A percentile compares a stretch with the other conserved stretches of the same genome.
These are phyloP conservation scores for Boletus semigastroideus DNA, from an alignment of 1,284 basidiomycete species.

Conservation along the genomic window DNA sequence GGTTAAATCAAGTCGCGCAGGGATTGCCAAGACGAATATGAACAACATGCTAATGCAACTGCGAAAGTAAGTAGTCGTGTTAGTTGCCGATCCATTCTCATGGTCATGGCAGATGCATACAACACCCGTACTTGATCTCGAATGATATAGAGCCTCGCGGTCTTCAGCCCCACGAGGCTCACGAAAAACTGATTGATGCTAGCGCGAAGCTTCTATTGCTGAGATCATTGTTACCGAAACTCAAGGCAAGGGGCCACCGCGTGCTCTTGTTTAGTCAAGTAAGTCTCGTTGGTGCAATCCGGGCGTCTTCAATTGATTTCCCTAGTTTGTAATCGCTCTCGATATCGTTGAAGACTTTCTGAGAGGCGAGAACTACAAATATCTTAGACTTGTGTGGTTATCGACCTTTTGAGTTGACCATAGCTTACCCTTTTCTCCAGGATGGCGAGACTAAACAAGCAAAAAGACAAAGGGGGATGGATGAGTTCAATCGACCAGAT, in stretches of 20 bases:
- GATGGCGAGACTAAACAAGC: conserved; percentile 89
- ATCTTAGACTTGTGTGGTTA: conserved; percentile 76
- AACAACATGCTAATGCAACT: conserved; percentile 88
- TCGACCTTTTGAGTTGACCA: not conserved
- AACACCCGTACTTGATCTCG: conserved; percentile 89
- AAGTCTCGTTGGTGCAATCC: conserved; percentile 23
- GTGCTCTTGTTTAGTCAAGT: conserved; percentile 98
- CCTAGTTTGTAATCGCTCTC: conserved; percentile 89
- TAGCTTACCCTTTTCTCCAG: conserved; percentile 38
- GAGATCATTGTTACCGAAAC: conserved; percentile 79
- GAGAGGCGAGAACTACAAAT: conserved; percentile 85
- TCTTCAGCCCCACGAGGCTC: conserved; percentile 59
- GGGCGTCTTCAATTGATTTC: not conserved
- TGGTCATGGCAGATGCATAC: conserved; percentile 59
- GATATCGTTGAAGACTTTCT: conserved; percentile 94
- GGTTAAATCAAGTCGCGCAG: conserved; percentile 33
- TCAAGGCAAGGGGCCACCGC: conserved; percentile 89
- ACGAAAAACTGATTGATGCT: conserved; percentile 79
- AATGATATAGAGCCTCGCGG: conserved; percentile 79
- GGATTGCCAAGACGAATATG: conserved; percentile 49
- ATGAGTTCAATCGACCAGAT: conserved; percentile 84
- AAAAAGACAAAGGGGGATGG: conserved; percentile 91
- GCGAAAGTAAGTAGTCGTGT: conserved; percentile 59
- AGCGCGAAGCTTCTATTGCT: conserved; percentile 89
- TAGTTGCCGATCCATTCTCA: conserved; percentile 2